Percentiles rank a stretch among this genome's conserved stretches.
These are phyloP conservation scores for Botrytis aclada DNA, from an alignment of 2,329 filamentous ascomycete species.

Conservation along the genomic window DNA sequence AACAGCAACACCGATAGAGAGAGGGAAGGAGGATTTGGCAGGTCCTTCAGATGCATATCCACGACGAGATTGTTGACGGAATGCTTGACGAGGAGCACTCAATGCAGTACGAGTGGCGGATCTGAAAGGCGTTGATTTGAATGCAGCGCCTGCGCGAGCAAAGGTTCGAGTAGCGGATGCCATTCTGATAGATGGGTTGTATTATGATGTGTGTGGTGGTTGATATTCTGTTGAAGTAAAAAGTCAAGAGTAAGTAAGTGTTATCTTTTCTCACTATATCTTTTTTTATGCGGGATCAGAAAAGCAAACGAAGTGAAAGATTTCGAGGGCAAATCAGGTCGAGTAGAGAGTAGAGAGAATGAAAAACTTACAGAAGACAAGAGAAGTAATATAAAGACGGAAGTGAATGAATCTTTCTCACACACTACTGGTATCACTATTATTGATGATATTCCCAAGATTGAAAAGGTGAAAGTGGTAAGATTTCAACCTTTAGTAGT, in stretches of 20 bases:
- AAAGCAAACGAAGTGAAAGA: neutral
- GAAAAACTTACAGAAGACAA: neutral
- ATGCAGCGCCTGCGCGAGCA: constrained; percentile 39
- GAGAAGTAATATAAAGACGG: neutral
- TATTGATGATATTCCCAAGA: neutral
- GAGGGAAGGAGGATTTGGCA: constrained; percentile 50
- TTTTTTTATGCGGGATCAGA: neutral
- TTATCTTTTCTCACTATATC: neutral
- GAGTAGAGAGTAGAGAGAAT: neutral
- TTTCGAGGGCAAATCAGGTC: neutral
- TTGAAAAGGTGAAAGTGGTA: neutral
- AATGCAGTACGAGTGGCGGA: constrained; percentile 58
- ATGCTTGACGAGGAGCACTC: constrained; percentile 60
- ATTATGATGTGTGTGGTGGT: constrained; percentile 16
- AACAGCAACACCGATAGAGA: constrained; percentile 58
- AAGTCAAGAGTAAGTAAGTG: neutral
- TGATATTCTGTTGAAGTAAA: neutral
- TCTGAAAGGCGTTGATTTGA: constrained; percentile 45
- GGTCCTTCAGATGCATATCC: constrained; percentile 73
- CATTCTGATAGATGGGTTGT: constrained; percentile 10
- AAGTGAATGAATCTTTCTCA: neutral
- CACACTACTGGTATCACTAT: neutral
- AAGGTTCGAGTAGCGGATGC: constrained; percentile 39
- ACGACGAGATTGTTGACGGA: constrained; percentile 72
- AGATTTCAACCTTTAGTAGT: constrained; percentile 5